A percentile compares a stretch with the other conserved stretches of the same genome.
Conservation (phyloP, 495 filamentous ascomycete species). For the Staphylotrichum longicolle region DNA sequence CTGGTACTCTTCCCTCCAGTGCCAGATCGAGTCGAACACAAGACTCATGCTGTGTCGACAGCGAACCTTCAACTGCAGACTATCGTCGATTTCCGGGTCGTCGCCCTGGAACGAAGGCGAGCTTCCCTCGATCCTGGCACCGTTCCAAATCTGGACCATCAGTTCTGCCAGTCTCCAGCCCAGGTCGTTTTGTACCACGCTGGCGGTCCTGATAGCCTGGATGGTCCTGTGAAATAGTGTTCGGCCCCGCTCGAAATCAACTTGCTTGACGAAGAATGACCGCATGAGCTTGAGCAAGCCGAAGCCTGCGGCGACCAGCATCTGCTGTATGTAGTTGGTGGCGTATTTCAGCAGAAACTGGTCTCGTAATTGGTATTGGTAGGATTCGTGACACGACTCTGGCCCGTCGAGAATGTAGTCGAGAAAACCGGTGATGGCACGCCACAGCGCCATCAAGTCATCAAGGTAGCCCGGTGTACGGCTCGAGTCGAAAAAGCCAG, state of each 20-base stretch:
- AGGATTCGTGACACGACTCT: slow-evolving; percentile 23
- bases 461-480: slow-evolving; percentile 69
- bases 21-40: slow-evolving; percentile 89
- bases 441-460: slow-evolving; percentile 74
- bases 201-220: slow-evolving; percentile 70
- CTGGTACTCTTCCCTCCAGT: slow-evolving; percentile 86
- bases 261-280: slow-evolving; percentile 71
- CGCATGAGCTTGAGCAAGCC: slow-evolving; percentile 81
- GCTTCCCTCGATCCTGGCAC: slow-evolving; percentile 56
- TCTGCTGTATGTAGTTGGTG: slow-evolving; percentile 87
- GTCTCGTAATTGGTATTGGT: slow-evolving; percentile 35
- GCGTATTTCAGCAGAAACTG: slow-evolving; percentile 62
- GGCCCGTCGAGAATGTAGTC: slow-evolving; percentile 64
- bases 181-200: slow-evolving; percentile 79
- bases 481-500: slow-evolving; percentile 84
- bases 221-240: slow-evolving; percentile 74
- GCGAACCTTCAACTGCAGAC: slow-evolving; percentile 77
- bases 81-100: slow-evolving; percentile 59
- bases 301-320: slow-evolving; percentile 85
- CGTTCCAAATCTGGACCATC: slow-evolving; percentile 88
- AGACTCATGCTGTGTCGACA: slow-evolving; percentile 92
- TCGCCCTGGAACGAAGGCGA: slow-evolving; percentile 41
- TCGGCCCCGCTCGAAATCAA: slow-evolving; percentile 73
- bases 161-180: slow-evolving; percentile 83
- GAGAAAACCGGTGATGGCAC: slow-evolving; percentile 70